Evolutionary conservation across 768 basidiomycete species (phyloP).

Genomic region (Pisolithus marmoratus): DNA sequence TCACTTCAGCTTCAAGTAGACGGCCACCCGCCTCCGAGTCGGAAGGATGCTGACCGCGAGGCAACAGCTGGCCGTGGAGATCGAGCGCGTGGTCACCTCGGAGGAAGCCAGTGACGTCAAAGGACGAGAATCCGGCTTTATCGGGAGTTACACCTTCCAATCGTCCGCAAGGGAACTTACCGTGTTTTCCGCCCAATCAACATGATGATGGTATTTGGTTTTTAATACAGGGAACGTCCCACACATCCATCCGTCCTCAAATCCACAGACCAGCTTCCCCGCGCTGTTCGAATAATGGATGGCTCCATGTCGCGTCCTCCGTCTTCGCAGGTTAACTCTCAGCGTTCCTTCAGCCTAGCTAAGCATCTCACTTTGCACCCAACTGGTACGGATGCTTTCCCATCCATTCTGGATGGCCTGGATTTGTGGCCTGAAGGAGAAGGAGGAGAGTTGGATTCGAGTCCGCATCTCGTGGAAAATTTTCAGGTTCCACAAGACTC

Average conservation of each 20-base stretch:
- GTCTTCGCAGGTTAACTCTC: slow-evolving; percentile 12
- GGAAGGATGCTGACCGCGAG: slow-evolving; percentile 5
- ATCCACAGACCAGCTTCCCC: slow-evolving; percentile 18
- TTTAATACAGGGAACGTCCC: slow-evolving; percentile 19
- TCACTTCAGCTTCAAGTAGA: slow-evolving; percentile 18
- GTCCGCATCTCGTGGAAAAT: slow-evolving; percentile 11
- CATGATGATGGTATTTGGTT: too few species aligned
- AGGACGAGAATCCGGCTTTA: slow-evolving; percentile 12
- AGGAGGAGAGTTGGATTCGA: slow-evolving; percentile 14
- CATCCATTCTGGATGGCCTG: slow-evolving; percentile 23
- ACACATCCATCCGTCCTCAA: slow-evolving; percentile 18
- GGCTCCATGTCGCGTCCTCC: slow-evolving; percentile 12
- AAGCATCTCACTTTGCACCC: slow-evolving; percentile 18
- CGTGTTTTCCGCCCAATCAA: slow-evolving; percentile 23
- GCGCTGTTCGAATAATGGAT: slow-evolving; percentile 8
- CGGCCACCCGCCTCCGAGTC: slow-evolving; percentile 12
- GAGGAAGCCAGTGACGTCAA: slow-evolving; percentile 6
- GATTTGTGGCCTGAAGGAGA: slow-evolving; percentile 26
- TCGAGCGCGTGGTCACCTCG: background rate
- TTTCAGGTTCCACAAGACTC: background rate
- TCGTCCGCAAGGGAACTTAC: slow-evolving; percentile 29
- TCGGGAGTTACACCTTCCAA: slow-evolving; percentile 20
- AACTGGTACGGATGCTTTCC: slow-evolving; percentile 28
- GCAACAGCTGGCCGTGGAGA: slow-evolving; percentile 5
- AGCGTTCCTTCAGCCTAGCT: slow-evolving; percentile 5